Evolutionary conservation across 176 grass and related monocot genomes (phyloP).

Genomic region (Aegilops bicornis): DNA sequence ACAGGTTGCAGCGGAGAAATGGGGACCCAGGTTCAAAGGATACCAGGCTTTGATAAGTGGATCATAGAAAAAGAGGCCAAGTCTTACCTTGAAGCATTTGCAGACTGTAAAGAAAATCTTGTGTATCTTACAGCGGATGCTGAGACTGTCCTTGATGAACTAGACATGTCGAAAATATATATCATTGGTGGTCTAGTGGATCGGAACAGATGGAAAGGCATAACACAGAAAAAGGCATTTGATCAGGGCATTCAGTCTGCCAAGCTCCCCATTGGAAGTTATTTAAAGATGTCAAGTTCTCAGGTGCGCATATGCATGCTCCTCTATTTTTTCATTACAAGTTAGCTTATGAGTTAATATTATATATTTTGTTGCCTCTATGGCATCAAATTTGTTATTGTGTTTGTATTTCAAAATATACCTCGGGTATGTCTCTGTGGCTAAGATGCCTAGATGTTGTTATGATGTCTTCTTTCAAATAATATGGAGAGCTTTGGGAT

Average conservation of each 20-base stretch:
- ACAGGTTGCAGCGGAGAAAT: slow-evolving; percentile 92
- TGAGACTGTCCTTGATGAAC: slow-evolving; percentile 74
- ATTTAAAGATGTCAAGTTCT: slow-evolving; percentile 94
- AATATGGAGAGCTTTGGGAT: not conserved
- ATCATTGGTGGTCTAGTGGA: slow-evolving; percentile 97
- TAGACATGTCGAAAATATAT: slow-evolving; percentile 82
- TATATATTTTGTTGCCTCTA: not conserved
- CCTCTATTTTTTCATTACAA: not conserved
- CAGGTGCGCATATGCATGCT: slow-evolving; percentile 48
- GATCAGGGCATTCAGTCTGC: slow-evolving; percentile 87
- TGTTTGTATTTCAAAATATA: not conserved
- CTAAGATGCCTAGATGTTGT: slow-evolving; percentile 3
- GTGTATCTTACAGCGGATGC: slow-evolving; percentile 91
- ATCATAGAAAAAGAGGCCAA: slow-evolving; percentile 75
- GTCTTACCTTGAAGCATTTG: slow-evolving; percentile 83
- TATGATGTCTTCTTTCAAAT: not conserved
- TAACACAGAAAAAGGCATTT: slow-evolving; percentile 83
- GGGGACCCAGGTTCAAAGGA: slow-evolving; percentile 56
- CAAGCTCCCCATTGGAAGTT: slow-evolving; percentile 84
- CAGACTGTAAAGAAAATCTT: slow-evolving; percentile 69
- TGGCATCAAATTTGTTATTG: not conserved
- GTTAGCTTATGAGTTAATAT: not conserved
- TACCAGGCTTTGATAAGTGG: slow-evolving; percentile 88
- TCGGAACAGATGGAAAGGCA: slow-evolving; percentile 82
- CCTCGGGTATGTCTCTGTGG: not conserved